Evolutionary conservation across 2,329 filamentous ascomycete genomes (phyloP).

Genomic region (Alternaria dauci): DNA sequence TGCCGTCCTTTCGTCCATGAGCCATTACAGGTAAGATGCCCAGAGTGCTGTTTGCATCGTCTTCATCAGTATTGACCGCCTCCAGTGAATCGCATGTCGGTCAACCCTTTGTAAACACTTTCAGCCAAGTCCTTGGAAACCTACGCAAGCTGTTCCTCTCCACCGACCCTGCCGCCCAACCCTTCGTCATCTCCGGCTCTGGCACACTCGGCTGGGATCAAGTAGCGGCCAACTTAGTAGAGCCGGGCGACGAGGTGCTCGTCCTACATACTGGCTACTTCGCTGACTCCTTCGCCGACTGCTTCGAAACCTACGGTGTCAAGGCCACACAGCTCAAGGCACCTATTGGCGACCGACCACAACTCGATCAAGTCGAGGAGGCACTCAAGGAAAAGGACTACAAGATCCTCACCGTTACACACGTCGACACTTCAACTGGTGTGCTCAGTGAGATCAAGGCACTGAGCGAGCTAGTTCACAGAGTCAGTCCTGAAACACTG

Average conservation of each 20-base stretch:
- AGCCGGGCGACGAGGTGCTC: conserved; percentile 87
- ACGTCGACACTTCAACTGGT: conserved; percentile 96
- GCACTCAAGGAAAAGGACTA: conserved; percentile 90
- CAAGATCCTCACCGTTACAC: conserved; percentile 93
- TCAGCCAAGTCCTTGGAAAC: conserved; percentile 87
- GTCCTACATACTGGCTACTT: conserved; percentile 98
- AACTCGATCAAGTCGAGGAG: conserved; percentile 86
- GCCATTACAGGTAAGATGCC: conserved; percentile 78
- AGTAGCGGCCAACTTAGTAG: conserved; percentile 90
- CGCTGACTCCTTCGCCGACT: conserved; percentile 91
- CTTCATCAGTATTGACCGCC: conserved; percentile 9
- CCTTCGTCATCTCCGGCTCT: conserved; percentile 91
- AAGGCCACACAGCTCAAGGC: conserved; percentile 90
- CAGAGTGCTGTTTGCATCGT: background rate
- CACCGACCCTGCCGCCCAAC: conserved; percentile 80
- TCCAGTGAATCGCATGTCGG: conserved; percentile 91
- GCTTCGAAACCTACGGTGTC: conserved; percentile 88
- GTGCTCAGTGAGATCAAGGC: conserved; percentile 90
- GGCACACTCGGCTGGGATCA: conserved; percentile 97
- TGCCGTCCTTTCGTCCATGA: conserved; percentile 93
- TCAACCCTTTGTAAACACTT: conserved; percentile 84
- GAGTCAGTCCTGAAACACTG: conserved; percentile 88
- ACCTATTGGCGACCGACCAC: conserved; percentile 85
- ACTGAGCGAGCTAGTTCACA: conserved; percentile 81
- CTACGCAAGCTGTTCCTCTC: conserved; percentile 95